These are phyloP conservation scores for Chaetomium olivaceum DNA, from an alignment of 2,329 filamentous ascomycete species.

Conservation along the genomic window DNA sequence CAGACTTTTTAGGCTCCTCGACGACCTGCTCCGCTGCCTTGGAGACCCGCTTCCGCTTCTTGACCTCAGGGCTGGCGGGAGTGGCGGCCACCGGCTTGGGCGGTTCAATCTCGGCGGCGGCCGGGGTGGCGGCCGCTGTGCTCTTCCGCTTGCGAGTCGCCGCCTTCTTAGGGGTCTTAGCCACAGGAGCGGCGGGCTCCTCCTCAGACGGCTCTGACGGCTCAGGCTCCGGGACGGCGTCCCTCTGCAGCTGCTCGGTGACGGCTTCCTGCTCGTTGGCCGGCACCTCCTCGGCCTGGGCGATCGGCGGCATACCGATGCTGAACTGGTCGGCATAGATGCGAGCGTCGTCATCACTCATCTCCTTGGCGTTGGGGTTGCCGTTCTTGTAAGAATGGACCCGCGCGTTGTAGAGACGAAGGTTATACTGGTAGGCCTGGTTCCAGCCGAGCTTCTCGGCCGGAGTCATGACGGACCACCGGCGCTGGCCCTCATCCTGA, in stretches of 20 bases:
- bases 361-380: constrained; percentile 59
- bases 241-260: constrained; percentile 58
- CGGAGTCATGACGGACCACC: constrained; percentile 78
- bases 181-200: constrained; percentile 40
- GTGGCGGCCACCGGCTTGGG: constrained; percentile 43
- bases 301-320: constrained; percentile 55
- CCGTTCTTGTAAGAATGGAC: constrained; percentile 65
- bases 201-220: constrained; percentile 44
- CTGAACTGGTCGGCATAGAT: constrained; percentile 60
- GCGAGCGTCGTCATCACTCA: constrained; percentile 61
- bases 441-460: constrained; percentile 71
- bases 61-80: constrained; percentile 56
- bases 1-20: constrained; percentile 62
- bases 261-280: constrained; percentile 58
- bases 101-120: constrained; percentile 47
- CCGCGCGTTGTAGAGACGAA: constrained; percentile 64
- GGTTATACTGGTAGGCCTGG: constrained; percentile 67
- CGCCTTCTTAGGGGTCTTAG: constrained; percentile 62
- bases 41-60: constrained; percentile 63
- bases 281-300: constrained; percentile 45
- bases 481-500: constrained; percentile 79
- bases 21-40: constrained; percentile 55
- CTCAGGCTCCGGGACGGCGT: constrained; percentile 36
- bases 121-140: constrained; percentile 43
- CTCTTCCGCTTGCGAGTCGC: constrained; percentile 58